Evolutionary conservation across 2,329 filamentous ascomycete species (phyloP), one percentile per base, ranked within the genome.

Genomic region (Trichoderma sp.): DNA sequence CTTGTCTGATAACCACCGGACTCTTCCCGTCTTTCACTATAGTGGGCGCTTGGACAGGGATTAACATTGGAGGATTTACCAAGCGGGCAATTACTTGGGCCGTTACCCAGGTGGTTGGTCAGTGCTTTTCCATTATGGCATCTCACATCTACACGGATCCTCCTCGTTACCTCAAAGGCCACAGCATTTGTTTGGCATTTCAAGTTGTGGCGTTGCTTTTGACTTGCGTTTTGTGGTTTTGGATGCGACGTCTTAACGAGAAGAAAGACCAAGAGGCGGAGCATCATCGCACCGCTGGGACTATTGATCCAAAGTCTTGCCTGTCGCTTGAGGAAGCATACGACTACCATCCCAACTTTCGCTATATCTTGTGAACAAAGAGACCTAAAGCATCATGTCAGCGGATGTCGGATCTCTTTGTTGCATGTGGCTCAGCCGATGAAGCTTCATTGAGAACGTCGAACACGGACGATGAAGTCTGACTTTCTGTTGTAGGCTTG

Each of bases 131-230:
- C 21, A 63, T 63, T 28, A 24, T 63, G 59, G 59, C 59, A 5
- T 51, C 59, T 26, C 59, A 63, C n/a, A 63, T 63, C 59, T 63
- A 63, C 30, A 63, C 59, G 26, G 30, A 63, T 24, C 46, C 59
- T 39, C 59, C 59, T 10, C 59, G 59, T 1, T 63, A 63, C n/a
- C 4, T 63, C n/a, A 63, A 63, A 24, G 59, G 59, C 2, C 59
- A 63, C 24, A 21, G 46, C 2, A 63, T 54, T 24, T 52, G 59
- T 5, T 54, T 63, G 14, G 43, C 59, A 7, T 63, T 63, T 21
- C 59, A 63, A n/a, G 34, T 52, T 2, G 7, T 63, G n/a, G 59
- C 43, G 7, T n/a, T 63, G 1, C 8, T 63, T 26, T 34, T 32
- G 8, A 49, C 59, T 13, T 18, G 51, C 28, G 3, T 13, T 21